Conservation (phyloP, 257 asterid species). For the Mentha longifolia region DNA sequence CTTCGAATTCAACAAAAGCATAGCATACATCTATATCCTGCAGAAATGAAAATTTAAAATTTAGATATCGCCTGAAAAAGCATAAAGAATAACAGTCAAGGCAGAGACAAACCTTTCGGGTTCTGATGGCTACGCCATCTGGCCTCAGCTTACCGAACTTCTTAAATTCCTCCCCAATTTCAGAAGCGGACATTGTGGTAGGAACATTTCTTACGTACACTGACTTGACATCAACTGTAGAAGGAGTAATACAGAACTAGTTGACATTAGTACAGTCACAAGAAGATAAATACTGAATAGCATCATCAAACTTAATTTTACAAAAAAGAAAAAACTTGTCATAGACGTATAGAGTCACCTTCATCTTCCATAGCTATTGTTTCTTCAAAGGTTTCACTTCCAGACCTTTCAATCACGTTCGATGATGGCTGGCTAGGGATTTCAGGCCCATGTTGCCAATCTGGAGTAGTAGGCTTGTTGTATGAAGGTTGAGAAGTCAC, state of each 20-base stretch:
- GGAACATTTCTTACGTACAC: slow-evolving; percentile 96
- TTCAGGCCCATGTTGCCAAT: slow-evolving; percentile 69
- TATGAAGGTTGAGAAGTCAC: slow-evolving; percentile 42
- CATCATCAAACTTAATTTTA: slow-evolving; percentile 1
- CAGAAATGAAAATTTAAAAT: slow-evolving; percentile 26
- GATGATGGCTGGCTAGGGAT: slow-evolving; percentile 52
- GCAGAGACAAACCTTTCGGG: slow-evolving; percentile 79
- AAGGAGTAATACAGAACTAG: too few relatives aligned
- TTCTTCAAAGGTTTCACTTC: slow-evolving; percentile 65
- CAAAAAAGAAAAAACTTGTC: slow-evolving; percentile 20
- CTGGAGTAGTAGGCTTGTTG: slow-evolving; percentile 58
- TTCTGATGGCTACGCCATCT: slow-evolving; percentile 96
- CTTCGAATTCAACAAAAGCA: slow-evolving; percentile 96
- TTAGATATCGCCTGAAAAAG: slow-evolving; percentile 27
- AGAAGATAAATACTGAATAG: slow-evolving; percentile 9
- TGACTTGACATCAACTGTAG: slow-evolving; percentile 82
- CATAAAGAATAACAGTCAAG: slow-evolving; percentile 10
- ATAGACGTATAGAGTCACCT: slow-evolving; percentile 46
- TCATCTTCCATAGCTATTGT: slow-evolving; percentile 73
- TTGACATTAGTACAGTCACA: background rate
- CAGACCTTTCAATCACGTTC: slow-evolving; percentile 59
- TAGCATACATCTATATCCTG: slow-evolving; percentile 96
- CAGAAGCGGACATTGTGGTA: slow-evolving; percentile 83
- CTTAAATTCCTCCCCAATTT: slow-evolving; percentile 91
- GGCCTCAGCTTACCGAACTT: slow-evolving; percentile 85